Evolutionary conservation across 2,329 filamentous ascomycete genomes (phyloP), one percentile per base, ranked within the genome.

Genomic region (Pyrenochaeta sp.): DNA sequence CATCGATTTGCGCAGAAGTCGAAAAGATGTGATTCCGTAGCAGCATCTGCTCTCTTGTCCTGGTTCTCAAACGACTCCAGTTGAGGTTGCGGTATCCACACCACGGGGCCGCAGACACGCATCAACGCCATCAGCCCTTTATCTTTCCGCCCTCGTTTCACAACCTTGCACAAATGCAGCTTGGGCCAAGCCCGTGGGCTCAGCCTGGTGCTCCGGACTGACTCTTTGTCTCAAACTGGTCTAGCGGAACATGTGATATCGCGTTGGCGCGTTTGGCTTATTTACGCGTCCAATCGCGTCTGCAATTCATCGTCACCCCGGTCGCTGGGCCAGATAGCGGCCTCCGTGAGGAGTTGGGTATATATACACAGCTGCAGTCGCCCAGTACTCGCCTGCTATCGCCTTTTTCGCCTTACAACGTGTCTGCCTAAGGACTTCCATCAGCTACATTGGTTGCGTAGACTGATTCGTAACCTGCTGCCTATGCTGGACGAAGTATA

Each of bases 221-320:
- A 73, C 68, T 72, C 64, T 72, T 71, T 63, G 24, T 52, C 57
- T 13, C 54, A 42, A 59, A 64, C 56, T 5, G 22, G 66, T 60
- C 53, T 59, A 72, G 66, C 56, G 43, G 50, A 53, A 47, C 73
- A 77, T 72, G 74, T 78, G 76, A 78, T 75, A 71, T 64, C 75
- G 76, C 67, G 75, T 67, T 65, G 46, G 56, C 71, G 69, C 59
- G 72, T 75, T 66, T 53, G 53, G 50, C 51, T 58, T 30, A 25
- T 65, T 54, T 50, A 70, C 73, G 71, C 67, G 75, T 76, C 73
- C 75, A 76, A 77, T 73, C 71, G 68, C 69, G 69, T 72, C 60
- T 39, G 48, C 9, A 58, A 56, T 68, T 69, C 63, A 66, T 65
- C 54, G 50, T 19, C 55, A 58, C 65, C 67, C 66, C 57, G 42